Conservation (phyloP, 139 green algal genomes). For the Chlamydomonas applanata region DNA sequence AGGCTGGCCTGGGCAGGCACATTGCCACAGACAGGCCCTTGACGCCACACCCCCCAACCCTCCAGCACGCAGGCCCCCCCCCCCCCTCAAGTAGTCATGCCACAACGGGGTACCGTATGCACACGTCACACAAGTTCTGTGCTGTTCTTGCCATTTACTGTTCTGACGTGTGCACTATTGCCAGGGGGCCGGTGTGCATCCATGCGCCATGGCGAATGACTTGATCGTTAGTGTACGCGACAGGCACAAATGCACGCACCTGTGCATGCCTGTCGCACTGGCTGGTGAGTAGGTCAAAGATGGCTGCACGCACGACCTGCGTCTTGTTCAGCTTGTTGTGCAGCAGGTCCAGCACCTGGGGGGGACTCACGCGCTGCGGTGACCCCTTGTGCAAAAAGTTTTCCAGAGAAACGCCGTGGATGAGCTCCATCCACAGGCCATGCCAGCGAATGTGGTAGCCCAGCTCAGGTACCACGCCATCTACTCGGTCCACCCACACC, state of each 20-base stretch:
- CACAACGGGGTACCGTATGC: too few relatives aligned
- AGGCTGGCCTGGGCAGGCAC: too few relatives aligned
- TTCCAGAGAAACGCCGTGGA: constrained; percentile 44
- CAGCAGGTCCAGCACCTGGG: constrained; percentile 36
- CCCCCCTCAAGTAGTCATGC: too few relatives aligned
- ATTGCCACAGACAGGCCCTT: too few relatives aligned
- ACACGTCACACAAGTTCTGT: too few relatives aligned
- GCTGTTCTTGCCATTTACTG: too few relatives aligned
- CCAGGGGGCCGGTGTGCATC: too few relatives aligned
- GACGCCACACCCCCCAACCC: too few relatives aligned
- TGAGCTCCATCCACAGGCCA: constrained; percentile 49
- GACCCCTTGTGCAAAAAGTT: constrained; percentile 41
- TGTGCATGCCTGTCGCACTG: constrained; percentile 59
- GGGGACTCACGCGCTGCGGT: not conserved
- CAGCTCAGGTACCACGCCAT: constrained; percentile 12
- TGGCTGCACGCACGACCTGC: constrained; percentile 40
- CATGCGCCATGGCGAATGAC: too few relatives aligned
- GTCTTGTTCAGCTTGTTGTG: constrained; percentile 49
- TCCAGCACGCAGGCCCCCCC: too few relatives aligned
- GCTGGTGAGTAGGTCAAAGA: constrained; percentile 62
- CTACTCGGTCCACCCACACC: constrained; percentile 28
- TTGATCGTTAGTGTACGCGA: too few relatives aligned
- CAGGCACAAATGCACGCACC: constrained; percentile 1
- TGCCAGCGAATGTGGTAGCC: constrained; percentile 38
- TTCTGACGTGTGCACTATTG: too few relatives aligned